Base-by-base conservation (phyloP, 352 stramenopile genomes). In the Phytophthora podocarpi region DNA sequence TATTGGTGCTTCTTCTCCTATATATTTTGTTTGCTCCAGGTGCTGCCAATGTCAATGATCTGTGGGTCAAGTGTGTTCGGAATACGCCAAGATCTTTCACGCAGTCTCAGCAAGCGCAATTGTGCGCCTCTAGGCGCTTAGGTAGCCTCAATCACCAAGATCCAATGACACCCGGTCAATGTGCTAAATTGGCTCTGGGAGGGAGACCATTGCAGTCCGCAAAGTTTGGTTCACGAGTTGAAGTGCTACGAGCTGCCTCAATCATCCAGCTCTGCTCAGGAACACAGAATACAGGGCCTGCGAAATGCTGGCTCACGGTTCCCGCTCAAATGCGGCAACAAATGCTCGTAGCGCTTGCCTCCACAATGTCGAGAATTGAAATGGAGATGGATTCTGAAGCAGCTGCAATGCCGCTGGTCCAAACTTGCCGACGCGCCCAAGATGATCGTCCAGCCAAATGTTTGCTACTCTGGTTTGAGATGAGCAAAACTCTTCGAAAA, bases 281-380 rank as follows among this genome's bases (percentile, higher is more conserved):
- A 20, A 46, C 56, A 10, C 43, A 31, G 2, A 51, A 47, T 31
- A 49, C 24, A 27, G 71, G 55, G 11, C 81, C 77, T 23, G 79
- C 68, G n/a, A 53, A 51, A 16, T 89, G 81, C n/a, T 91, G 81
- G 81, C 30, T 67, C 1, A 42, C 56, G 4, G 46, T 81, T 27
- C 55, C 74, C 5, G 35, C 43, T 0, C 56, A 71, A 56, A 23
- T 74, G 30, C 61, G 67, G 8, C 74, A 79, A n/a, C 43, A 67
- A 42, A 57, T 70, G 32, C 54, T 67, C 13, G 21, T n/a, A n/a
- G n/a, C n/a, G n/a, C n/a, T 21, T 58, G 23, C 40, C 24, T 56
- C 32, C 2, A 28, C 36, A 12, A 59, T 43, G 1, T 23, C 26
- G 3, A 35, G 20, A 28, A 23, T 23, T 0, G 40, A 47, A 21